Evolutionary conservation across 2,329 filamentous ascomycete species (phyloP), one percentile per base, ranked within the genome.

Genomic region (Ophiostoma sp.): DNA sequence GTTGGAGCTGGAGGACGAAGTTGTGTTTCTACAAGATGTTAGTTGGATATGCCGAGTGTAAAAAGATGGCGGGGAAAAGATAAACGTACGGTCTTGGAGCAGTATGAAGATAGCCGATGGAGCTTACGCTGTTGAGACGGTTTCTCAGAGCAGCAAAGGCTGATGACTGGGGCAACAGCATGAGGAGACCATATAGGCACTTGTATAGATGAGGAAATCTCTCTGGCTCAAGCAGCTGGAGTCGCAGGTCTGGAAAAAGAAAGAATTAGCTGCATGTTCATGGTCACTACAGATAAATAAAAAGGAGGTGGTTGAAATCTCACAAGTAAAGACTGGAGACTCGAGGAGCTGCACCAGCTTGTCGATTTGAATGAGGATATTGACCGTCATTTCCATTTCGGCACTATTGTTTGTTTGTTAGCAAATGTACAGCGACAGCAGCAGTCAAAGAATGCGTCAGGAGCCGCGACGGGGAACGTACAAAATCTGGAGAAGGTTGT

Each of bases 341-440:
- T 99, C 95, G 54, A 99, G 88, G 20, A 99, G 85, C 79, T 99
- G 95, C 15, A 99, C 95, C 20, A 99, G 85, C 79, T 99, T 99
- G 80, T 99, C 95, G 75, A 99, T 97, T 78, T 99, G 96, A 62
- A 99, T 99, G 70, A 99, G 86, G 80, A 97, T 96, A 76, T 97
- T 97, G 75, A 99, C 95, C 0, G 94, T 98, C 93, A 99, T 98
- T 79, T 99, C 95, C 67, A 99, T 84, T 76, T 99, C 95, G 72
- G 93, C 95, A 79, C 93, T 96, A 73, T 44, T 20, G 27, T 54
- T 4, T 15, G 31, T 31, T 8, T n/a, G 10, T 65, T 41, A 39
- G 39, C 35, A 33, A 33, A 15, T 33, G 27, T 1, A 65, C 3
- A 20, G 35, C 31, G 6, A 20, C 35, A 64, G 33, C 4, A 20